Base-by-base conservation (phyloP, 108 stramenopile species). In the Schizochytrium sp. region DNA sequence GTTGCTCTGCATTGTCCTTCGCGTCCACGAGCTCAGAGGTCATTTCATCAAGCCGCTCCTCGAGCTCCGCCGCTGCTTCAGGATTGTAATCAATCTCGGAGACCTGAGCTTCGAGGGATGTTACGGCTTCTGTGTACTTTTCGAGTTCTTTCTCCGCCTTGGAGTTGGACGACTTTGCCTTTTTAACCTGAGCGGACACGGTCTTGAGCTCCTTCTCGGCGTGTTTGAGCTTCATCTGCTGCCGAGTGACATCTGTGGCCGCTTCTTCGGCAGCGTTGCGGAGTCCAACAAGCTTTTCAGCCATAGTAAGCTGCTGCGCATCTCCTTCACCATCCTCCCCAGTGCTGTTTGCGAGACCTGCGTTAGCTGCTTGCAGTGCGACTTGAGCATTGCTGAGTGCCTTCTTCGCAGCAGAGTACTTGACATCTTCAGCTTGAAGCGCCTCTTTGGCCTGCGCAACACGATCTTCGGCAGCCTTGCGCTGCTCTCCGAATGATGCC, bases 141-240 rank as follows among this genome's bases (percentile, higher is more conserved):
- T 41, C 58, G 46, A 57, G 55, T 61, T 60, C 58, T 1, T 41
- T 38, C 61, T 88, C 15, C 46, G 58, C 17, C 60, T 57, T 57
- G 58, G 58, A 1, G 15, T 61, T 61, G 58, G 58, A 38, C 8
- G 44, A 17, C 1, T 69, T n/a, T 3, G 15, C 88, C 42, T 41
- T 59, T 60, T 83, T 83, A 2, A 83, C 53, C 76, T 83, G 76
- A 13, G 47, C 53, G 40, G 47, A 10, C 50, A 83, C 76, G 53
- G 28, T n/a, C 47, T 49, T 55, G 53, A 83, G 76, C 28, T 83
- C 76, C 28, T 83, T 83, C 28, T 83, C 40, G 76, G 76, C 76
- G 91, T 98, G 98, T 28, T 94, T 92, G 87, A 97, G 95, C 91
- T 97, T 97, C 96, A 97, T 96, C 72, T 93, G 89, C 38, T 95